Evolutionary conservation across 495 filamentous ascomycete species (phyloP).

Genomic region (Bacidia rubella): DNA sequence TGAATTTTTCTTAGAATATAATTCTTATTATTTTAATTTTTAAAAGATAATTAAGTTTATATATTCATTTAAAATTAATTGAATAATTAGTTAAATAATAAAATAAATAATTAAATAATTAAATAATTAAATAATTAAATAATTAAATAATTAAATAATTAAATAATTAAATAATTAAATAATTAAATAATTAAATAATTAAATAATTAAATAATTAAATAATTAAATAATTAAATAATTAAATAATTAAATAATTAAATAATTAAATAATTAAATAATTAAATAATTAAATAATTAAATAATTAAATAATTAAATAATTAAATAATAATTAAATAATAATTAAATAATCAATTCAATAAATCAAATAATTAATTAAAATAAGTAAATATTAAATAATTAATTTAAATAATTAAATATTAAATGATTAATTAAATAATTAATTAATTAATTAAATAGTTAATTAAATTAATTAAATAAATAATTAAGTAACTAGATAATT

Average conservation of each 20-base stretch:
- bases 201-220: neutral
- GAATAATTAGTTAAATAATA: neutral
- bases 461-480: no score
- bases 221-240: neutral
- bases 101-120: neutral
- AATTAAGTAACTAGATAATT: no score
- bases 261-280: no score
- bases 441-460: no score
- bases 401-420: no score
- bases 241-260: no score
- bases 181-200: neutral
- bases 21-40: neutral
- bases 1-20: no score
- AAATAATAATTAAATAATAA: neutral
- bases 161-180: neutral
- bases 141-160: neutral
- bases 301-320: neutral
- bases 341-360: neutral
- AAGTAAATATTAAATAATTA: no score
- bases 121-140: neutral
- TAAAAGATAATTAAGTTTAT: neutral
- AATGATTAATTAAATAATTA: no score
- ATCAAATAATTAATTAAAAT: no score
- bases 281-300: no score
- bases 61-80: neutral